Evolutionary conservation across 2,329 filamentous ascomycete species (phyloP), one percentile per base, ranked within the genome.

Genomic region (Pestalotiopsis sp.): DNA sequence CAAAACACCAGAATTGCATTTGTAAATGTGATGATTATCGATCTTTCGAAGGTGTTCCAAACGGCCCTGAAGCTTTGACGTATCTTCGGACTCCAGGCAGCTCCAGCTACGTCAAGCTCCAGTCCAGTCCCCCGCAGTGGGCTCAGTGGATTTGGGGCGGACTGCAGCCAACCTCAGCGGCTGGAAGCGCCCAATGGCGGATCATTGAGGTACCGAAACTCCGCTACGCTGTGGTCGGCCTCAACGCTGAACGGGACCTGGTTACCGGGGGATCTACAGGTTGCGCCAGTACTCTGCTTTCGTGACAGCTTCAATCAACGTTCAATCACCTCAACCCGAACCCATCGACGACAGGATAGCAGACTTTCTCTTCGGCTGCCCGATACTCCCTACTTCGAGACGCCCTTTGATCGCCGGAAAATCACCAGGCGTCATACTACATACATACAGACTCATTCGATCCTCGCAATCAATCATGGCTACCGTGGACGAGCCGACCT

Each of bases 401-500:
- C 31, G 31, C 31, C 6, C 31, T 36, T 36, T 36, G 31, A 36
- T 27, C 27, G 27, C 27, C 4, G 27, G 6, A 36, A 36, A 36
- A 36, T 36, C 7, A 36, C 31, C 31, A 36, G 31, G 31, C 31
- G 31, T 9, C 31, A 36, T 36, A 9, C 31, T 36, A 9, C 31
- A 36, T 36, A 36, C 31, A 36, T 36, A 36, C 31, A 36, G 31
- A 36, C 31, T 36, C 31, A 36, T 36, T 36, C 31, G 31, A 59
- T 27, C 36, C 39, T 6, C 39, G 13, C 68, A 45, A 49, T 69
- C 67, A 71, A 75, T 69, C 69, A 91, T 90, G 89, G 82, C 87
- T 63, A 84, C 84, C 72, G 83, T 89, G 67, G 77, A 84, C 68
- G 77, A 84, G 41, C 73, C 74, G 36, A 75, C 77, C 68, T 84